A percentile compares a stretch with the other conserved stretches of the same genome.
phyloP scores from a whole-genome alignment of 805 yeast genomes.

The Starmera pachycereana region DNA sequence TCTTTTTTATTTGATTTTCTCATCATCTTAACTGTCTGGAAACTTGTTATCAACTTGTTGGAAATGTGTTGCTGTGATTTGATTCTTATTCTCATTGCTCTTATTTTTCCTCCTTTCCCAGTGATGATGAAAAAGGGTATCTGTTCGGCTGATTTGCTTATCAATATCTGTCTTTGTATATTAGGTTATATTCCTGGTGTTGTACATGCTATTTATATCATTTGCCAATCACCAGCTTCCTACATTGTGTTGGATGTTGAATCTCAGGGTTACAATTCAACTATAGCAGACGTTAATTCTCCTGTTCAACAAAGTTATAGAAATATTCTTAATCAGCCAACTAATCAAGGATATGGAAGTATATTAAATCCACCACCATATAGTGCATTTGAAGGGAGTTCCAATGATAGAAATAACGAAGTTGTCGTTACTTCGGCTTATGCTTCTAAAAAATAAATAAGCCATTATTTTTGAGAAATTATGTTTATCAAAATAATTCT shows the following conservation, averaged over 20 bases:
- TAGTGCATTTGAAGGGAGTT: no score
- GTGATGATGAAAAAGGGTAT: constrained; percentile 66
- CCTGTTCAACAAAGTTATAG: no score
- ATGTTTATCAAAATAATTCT: no score
- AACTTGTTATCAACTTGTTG: not conserved
- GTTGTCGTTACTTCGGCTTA: no score
- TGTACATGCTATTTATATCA: constrained; percentile 69
- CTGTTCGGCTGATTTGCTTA: constrained; percentile 57
- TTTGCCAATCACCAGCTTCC: constrained; percentile 54
- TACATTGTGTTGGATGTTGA: constrained; percentile 21
- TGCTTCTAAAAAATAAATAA: no score
- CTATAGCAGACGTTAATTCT: no score
- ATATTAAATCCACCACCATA: no score
- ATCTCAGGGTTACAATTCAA: constrained; percentile 6
- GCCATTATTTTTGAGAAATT: no score
- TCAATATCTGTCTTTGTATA: constrained; percentile 60
- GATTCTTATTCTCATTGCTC: constrained; percentile 55
- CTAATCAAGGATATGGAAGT: constrained; percentile 1
- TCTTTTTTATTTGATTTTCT: no score
- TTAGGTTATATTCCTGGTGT: constrained; percentile 74
- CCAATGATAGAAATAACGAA: no score
- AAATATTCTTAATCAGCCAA: not conserved
- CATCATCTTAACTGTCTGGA: no score
- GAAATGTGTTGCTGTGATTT: constrained; percentile 36
- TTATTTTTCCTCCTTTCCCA: constrained; percentile 71